Percentiles rank a stretch among this genome's conserved stretches.
Conservation (phyloP, 306 rosid species). For the Lathyrus tuberosus region DNA sequence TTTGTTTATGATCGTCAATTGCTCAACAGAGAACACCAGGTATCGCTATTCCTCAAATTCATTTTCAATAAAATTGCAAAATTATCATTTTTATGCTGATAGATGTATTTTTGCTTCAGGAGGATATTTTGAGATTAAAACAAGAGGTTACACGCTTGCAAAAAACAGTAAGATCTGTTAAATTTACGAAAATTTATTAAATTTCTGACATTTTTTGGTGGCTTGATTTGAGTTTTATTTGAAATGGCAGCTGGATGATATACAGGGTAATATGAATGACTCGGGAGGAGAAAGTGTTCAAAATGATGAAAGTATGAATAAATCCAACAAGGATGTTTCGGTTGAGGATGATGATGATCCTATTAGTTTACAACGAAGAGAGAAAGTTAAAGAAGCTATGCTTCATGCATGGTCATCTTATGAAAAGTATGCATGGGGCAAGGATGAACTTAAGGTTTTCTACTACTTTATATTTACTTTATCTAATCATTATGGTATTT, state of each 20-base stretch:
- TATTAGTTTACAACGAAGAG: slow-evolving; percentile 45
- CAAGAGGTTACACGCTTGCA: slow-evolving; percentile 48
- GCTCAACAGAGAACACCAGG: slow-evolving; percentile 44
- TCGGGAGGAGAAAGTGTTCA: slow-evolving; percentile 13
- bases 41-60: neutral
- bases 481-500: neutral
- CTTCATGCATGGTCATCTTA: slow-evolving; percentile 70
- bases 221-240: slow-evolving; percentile 35
- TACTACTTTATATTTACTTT: neutral
- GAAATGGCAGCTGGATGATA: slow-evolving; percentile 48
- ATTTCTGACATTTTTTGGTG: slow-evolving; percentile 15
- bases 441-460: slow-evolving; percentile 63
- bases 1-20: slow-evolving; percentile 45
- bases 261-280: slow-evolving; percentile 24
- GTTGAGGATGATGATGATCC: slow-evolving; percentile 52
- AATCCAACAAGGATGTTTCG: slow-evolving; percentile 23
- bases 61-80: neutral
- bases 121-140: slow-evolving; percentile 47
- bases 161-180: slow-evolving; percentile 44
- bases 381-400: slow-evolving; percentile 62
- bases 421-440: slow-evolving; percentile 76
- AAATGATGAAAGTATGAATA: slow-evolving; percentile 25
- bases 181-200: neutral
- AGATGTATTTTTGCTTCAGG: slow-evolving; percentile 25
- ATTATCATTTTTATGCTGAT: neutral